Evolutionary conservation across 495 filamentous ascomycete genomes (phyloP).

Genomic region (Hyaloscypha bicolor): DNA sequence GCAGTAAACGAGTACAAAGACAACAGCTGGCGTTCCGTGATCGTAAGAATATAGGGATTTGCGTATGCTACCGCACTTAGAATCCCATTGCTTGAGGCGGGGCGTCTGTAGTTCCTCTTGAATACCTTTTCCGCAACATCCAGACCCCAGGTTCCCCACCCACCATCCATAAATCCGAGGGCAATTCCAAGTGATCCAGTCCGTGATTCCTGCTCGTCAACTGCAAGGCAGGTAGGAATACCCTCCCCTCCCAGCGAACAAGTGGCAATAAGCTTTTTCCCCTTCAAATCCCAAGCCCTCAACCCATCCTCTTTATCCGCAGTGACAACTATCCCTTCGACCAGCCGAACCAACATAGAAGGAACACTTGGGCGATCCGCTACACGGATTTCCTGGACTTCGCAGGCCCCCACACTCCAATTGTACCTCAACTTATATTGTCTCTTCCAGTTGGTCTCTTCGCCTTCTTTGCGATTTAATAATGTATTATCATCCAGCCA

Average conservation of each 20-base stretch:
- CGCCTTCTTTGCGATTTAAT: slow-evolving; percentile 38
- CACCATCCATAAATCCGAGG: slow-evolving; percentile 78
- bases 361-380: slow-evolving; percentile 33
- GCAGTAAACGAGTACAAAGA: slow-evolving; percentile 63
- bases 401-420: slow-evolving; percentile 84
- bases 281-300: slow-evolving; percentile 75
- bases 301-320: slow-evolving; percentile 72
- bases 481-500: slow-evolving; percentile 79
- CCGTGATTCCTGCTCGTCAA: slow-evolving; percentile 27
- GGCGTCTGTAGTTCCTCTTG: slow-evolving; percentile 44
- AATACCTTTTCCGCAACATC: slow-evolving; percentile 40
- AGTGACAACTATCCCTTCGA: slow-evolving; percentile 75
- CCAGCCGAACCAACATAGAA: slow-evolving; percentile 65
- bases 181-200: slow-evolving; percentile 50
- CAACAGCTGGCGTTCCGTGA: slow-evolving; percentile 69
- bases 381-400: slow-evolving; percentile 74
- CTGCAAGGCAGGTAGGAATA: slow-evolving; percentile 54
- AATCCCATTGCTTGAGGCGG: slow-evolving; percentile 57
- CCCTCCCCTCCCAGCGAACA: slow-evolving; percentile 35
- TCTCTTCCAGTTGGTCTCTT: slow-evolving; percentile 71
- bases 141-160: slow-evolving; percentile 66
- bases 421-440: slow-evolving; percentile 91
- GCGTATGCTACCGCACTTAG: slow-evolving; percentile 77
- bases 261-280: slow-evolving; percentile 56
- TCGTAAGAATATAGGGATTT: slow-evolving; percentile 76